These are phyloP conservation scores for Hypoxylon fuscum DNA, from an alignment of 495 filamentous ascomycete genomes.

Conservation along the genomic window DNA sequence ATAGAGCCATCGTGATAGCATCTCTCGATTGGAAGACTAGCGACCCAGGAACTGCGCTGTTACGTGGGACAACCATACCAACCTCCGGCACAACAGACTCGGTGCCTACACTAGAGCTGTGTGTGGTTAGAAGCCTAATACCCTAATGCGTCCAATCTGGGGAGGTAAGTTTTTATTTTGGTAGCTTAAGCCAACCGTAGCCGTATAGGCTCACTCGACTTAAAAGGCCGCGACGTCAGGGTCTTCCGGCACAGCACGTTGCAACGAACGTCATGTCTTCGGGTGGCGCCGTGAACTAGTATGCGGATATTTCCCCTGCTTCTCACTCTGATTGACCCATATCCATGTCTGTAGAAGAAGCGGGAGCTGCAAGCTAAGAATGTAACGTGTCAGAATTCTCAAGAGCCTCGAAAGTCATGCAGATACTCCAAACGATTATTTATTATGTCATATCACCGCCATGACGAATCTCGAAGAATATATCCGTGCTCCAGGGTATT, in stretches of 20 bases:
- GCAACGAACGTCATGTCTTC: constrained; percentile 13
- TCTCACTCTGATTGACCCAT: not conserved
- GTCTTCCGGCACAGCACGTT: not conserved
- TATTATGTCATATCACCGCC: constrained; percentile 17
- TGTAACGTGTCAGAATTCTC: not conserved
- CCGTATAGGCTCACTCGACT: too few species aligned
- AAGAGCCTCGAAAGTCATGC: constrained; percentile 7
- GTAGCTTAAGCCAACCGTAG: too few species aligned
- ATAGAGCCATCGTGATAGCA: too few species aligned
- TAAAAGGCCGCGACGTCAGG: too few species aligned
- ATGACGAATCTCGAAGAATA: constrained; percentile 5
- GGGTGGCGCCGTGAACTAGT: not conserved
- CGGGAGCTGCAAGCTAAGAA: constrained; percentile 1
- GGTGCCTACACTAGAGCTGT: constrained; percentile 2
- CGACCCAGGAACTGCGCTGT: too few species aligned
- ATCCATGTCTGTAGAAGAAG: constrained; percentile 1
- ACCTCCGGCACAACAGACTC: not conserved
- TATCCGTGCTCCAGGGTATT: constrained; percentile 16
- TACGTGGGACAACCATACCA: too few species aligned
- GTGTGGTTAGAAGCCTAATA: not conserved
- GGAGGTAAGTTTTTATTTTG: not conserved
- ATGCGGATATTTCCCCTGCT: not conserved
- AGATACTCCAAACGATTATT: not conserved
- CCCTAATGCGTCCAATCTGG: not conserved
- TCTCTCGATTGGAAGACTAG: too few species aligned